Conservation (phyloP, 441 rosid species). For the Lepidium campestre region DNA sequence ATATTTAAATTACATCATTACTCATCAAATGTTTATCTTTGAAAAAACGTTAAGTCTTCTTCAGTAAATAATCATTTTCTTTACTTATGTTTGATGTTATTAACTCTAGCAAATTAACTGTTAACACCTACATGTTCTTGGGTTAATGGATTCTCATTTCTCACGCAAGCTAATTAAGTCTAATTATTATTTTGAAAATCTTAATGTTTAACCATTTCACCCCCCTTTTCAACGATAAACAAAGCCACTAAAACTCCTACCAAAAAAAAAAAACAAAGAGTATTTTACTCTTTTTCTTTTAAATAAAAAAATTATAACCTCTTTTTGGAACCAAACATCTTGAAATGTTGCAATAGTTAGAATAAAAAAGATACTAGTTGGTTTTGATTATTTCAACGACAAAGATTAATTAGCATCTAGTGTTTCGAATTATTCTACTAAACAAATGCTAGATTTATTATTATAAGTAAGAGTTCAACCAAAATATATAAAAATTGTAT, state of each 20-base stretch:
- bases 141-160: constrained; percentile 9
- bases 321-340: constrained; percentile 8
- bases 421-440: not conserved
- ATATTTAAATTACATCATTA: too few species aligned
- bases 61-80: too few species aligned
- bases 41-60: too few species aligned
- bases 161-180: constrained; percentile 1
- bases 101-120: too few species aligned
- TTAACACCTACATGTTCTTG: constrained; percentile 2
- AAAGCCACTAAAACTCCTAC: not conserved
- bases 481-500: constrained; percentile 16
- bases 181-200: not conserved
- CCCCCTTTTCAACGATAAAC: not conserved
- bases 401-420: constrained; percentile 23
- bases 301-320: not conserved
- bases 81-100: not conserved
- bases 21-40: too few species aligned
- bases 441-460: not conserved
- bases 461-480: constrained; percentile 4
- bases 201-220: not conserved
- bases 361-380: constrained; percentile 6
- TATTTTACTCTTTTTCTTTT: too few species aligned
- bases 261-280: too few species aligned
- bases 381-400: constrained; percentile 19
- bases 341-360: constrained; percentile 5